These are phyloP conservation scores for Thermoascus crustaceus DNA, from an alignment of 2,329 filamentous ascomycete species.

Conservation along the genomic window DNA sequence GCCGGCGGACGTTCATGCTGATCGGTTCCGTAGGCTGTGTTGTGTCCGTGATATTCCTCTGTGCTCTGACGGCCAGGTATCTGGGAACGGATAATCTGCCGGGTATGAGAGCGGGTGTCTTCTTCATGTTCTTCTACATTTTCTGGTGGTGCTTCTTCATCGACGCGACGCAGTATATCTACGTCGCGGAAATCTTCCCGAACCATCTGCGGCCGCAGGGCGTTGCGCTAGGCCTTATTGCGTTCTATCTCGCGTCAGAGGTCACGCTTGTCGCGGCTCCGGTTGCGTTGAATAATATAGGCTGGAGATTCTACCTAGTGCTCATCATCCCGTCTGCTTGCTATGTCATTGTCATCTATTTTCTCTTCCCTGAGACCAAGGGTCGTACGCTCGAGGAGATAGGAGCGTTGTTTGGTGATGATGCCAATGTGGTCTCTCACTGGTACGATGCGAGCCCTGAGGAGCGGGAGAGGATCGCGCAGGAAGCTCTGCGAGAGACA, in stretches of 20 bases:
- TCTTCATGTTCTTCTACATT: slow-evolving; percentile 36
- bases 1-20: slow-evolving; percentile 30
- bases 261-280: slow-evolving; percentile 27
- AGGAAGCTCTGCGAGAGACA: too few species aligned
- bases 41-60: slow-evolving; percentile 25
- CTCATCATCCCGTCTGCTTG: slow-evolving; percentile 24
- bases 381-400: slow-evolving; percentile 30
- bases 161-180: slow-evolving; percentile 38
- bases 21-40: slow-evolving; percentile 28
- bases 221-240: slow-evolving; percentile 28
- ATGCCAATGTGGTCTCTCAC: too few species aligned
- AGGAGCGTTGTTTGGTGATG: slow-evolving; percentile 27
- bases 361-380: slow-evolving; percentile 32
- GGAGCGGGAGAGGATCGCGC: too few species aligned
- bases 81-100: slow-evolving; percentile 26
- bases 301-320: slow-evolving; percentile 34
- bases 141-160: slow-evolving; percentile 35
- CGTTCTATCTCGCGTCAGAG: slow-evolving; percentile 29
- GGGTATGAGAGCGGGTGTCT: slow-evolving; percentile 30
- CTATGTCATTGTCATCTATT: slow-evolving; percentile 25
- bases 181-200: slow-evolving; percentile 35
- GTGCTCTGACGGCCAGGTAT: slow-evolving; percentile 27
- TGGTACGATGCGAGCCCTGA: too few species aligned
- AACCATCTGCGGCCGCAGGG: slow-evolving; percentile 32
- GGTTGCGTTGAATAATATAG: slow-evolving; percentile 24